Percentiles rank a stretch among this genome's conserved stretches.
Conservation (phyloP, 805 yeast species). For the Lipomyces spencermartinsiae region DNA sequence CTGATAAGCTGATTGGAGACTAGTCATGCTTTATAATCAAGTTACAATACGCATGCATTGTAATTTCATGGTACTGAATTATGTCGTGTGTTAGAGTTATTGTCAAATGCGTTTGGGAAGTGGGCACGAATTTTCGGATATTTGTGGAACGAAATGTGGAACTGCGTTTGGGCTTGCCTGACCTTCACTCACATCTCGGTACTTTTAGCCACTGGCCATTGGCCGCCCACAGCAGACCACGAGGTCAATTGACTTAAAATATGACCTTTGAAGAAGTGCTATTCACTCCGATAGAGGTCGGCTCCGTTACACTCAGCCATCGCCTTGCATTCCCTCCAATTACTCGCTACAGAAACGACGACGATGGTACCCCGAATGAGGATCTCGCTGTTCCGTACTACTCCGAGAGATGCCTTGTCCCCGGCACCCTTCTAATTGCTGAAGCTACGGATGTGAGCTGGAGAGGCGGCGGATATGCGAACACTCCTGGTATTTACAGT, state of each 20-base stretch:
- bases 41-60: too few species aligned
- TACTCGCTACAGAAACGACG: conserved; percentile 53
- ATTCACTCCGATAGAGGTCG: conserved; percentile 44
- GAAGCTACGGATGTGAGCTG: conserved; percentile 63
- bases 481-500: conserved; percentile 58
- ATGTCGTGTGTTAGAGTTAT: too few species aligned
- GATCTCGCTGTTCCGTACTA: conserved; percentile 62
- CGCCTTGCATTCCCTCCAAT: conserved; percentile 59
- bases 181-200: too few species aligned
- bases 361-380: conserved; percentile 41
- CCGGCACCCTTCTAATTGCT: conserved; percentile 65
- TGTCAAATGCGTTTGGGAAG: too few species aligned
- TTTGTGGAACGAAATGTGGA: too few species aligned
- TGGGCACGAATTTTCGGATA: too few species aligned
- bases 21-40: too few species aligned
- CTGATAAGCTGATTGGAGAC: too few species aligned
- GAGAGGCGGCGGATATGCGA: conserved; percentile 52
- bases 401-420: conserved; percentile 58
- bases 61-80: too few species aligned
- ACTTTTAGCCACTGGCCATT: too few species aligned
- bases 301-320: conserved; percentile 44
- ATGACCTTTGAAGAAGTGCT: conserved; percentile 17
- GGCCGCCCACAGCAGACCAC: too few species aligned
- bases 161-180: too few species aligned
- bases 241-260: neutral